Evolutionary conservation across 768 basidiomycete species (phyloP), one percentile per base, ranked within the genome.

Genomic region (Naganishia antarctica): DNA sequence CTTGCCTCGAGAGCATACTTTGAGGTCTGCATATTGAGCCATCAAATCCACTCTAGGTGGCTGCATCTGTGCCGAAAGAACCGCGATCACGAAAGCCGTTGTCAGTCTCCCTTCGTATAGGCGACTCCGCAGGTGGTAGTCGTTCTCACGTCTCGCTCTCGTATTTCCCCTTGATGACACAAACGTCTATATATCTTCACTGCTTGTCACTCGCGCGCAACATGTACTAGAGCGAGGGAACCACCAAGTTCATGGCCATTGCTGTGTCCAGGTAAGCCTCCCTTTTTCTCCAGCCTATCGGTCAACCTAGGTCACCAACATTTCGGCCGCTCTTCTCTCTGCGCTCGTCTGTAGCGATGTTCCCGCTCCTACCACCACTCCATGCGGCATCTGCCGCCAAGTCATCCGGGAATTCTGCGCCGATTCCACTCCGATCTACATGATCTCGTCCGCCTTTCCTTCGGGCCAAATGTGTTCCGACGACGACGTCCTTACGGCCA

Each of bases 321-420:
- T 44, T 37, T 68, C 67, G 11, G 34, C 48, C 28, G 58, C 50
- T 16, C 63, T 68, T 7, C 61, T 37, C 32, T 41, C 32, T 29
- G 32, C 25, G 23, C n/a, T n/a, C n/a, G 15, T 21, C 43, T 29
- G 23, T 71, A 92, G 90, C 21, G 87, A 94, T 68, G 85, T 93
- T 2, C 70, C 82, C 0, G 73, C 81, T 0, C 74, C 78, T 2
- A 64, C 86, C 0, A 80, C 88, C 49, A 87, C 91, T 1, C 94
- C 94, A 0, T 98, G 96, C 75, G 94, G 94, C 1, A 85, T 93
- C 49, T 99, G 93, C 70, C 87, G 94, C 8, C 93, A 97, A 74
- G 83, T 96, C 61, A 68, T 77, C 23, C 71, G 76, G 23, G 76
- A 77, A 65, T 77, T 74, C 65, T 68, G 73, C 28, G 61, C 62